A percentile compares a stretch with the other conserved stretches of the same genome.
Conservation (phyloP, 176 grass and related monocot species). For the Oryza rufipogon region DNA sequence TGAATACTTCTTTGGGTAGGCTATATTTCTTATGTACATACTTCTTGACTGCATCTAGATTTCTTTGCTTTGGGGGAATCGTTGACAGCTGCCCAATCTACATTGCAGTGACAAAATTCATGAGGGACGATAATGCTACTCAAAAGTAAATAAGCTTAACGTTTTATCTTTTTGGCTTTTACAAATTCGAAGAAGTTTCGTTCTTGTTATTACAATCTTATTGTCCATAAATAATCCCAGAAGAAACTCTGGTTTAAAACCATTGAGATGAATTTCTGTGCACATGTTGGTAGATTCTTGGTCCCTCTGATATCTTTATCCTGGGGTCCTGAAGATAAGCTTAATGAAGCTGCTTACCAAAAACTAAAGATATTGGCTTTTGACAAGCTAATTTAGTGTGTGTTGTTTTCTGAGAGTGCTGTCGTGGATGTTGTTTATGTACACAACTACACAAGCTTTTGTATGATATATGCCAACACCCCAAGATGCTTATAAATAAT, state of each 20-base stretch:
- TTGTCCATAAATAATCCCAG: background rate
- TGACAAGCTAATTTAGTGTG: background rate
- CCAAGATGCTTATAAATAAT: background rate
- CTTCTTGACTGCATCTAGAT: constrained; percentile 51
- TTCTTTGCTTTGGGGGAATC: constrained; percentile 79
- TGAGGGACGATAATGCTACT: background rate
- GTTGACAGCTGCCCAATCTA: constrained; percentile 94
- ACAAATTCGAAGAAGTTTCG: background rate
- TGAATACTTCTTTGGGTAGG: constrained; percentile 75
- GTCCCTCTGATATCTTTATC: constrained; percentile 17
- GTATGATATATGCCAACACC: background rate
- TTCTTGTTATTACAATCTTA: background rate
- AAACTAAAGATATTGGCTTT: constrained; percentile 2
- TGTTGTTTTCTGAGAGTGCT: constrained; percentile 6
- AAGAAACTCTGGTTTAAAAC: background rate
- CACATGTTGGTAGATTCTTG: constrained; percentile 13
- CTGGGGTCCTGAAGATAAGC: background rate
- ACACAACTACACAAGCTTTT: constrained; percentile 13
- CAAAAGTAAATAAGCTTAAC: constrained; percentile 23
- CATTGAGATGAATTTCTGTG: background rate
- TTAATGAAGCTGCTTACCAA: background rate
- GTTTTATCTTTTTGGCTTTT: background rate
- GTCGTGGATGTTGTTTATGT: constrained; percentile 11
- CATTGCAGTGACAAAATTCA: constrained; percentile 43
- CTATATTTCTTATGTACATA: constrained; percentile 59